Base-by-base conservation (phyloP, 768 basidiomycete genomes). In the Pisolithus orientalis region DNA sequence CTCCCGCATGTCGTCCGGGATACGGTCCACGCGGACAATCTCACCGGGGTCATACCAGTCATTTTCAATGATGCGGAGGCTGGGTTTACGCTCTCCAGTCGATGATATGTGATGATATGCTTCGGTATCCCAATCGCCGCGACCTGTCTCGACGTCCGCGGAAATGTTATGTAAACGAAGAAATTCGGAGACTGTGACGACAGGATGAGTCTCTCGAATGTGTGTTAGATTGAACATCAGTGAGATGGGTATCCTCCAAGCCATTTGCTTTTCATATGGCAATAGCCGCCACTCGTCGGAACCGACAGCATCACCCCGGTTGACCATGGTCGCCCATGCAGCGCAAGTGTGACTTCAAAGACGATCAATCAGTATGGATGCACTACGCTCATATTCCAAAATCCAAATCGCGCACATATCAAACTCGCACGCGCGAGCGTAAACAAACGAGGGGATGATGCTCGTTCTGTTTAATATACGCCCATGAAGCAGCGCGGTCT, bases 391-490 rank as follows among this genome's bases (percentile, higher is more conserved):
- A 8, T n/a, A 3, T 28, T 16, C 3, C 6, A 14, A 28, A 48
- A 48, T 16, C 16, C 47, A 21, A 34, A 37, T 4, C 32, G 3
- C 65, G n/a, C 42, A 65, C 65, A 61, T 25, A 24, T 69, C 65
- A 24, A 67, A 69, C 51, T 75, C 72, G 60, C 77, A 78, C 0
- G 69, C 69, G 25, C 76, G 72, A 9, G 75, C 75, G 32, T 79
- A 79, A 25, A 77, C 65, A 53, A 70, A 74, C 4, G 76, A 72
- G 2, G 77, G 76, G 10, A 79, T 37, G 38, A 79, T 66, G 14
- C 75, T 66, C 6, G 72, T 74, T 46, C 76, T 63, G 53, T 75
- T 74, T 14, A 76, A 58, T 31, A 77, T 53, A 4, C 64, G 56
- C 14, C 76, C 75, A 46, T 78, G 77, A 14, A 74, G 57, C 17